A percentile compares a stretch with the other conserved stretches of the same genome.
These are phyloP conservation scores for Micromonas pusilla DNA, from an alignment of 139 green algal genomes.

Conservation along the genomic window DNA sequence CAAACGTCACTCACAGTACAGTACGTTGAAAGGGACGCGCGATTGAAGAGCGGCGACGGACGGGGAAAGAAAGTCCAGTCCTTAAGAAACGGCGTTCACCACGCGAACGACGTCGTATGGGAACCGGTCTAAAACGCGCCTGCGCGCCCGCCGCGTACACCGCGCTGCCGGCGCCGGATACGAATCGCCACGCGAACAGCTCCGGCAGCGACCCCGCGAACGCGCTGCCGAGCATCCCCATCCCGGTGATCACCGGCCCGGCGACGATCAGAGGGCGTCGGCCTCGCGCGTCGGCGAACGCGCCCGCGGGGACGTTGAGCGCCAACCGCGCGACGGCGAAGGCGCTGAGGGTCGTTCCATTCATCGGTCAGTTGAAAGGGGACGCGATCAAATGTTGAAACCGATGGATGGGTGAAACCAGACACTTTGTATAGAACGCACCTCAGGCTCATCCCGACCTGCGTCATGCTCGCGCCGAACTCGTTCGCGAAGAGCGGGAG, in stretches of 20 bases:
- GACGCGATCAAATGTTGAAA: too few relatives aligned
- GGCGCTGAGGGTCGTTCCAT: neutral
- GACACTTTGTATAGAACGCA: too few relatives aligned
- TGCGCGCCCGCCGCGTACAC: slow-evolving; percentile 6
- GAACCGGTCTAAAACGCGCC: too few relatives aligned
- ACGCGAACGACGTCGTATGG: too few relatives aligned
- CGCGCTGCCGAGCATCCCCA: neutral
- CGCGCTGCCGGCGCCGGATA: neutral
- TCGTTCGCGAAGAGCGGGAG: slow-evolving; percentile 10
- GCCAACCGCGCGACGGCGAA: slow-evolving; percentile 8
- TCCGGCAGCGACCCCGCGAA: neutral
- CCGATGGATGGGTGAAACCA: too few relatives aligned
- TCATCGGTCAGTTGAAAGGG: too few relatives aligned
- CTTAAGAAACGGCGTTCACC: too few relatives aligned
- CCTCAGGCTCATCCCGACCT: too few relatives aligned
- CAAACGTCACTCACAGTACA: too few relatives aligned
- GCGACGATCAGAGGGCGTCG: neutral
- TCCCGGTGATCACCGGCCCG: slow-evolving; percentile 3
- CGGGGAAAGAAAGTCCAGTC: too few relatives aligned
- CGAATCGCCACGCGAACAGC: neutral
- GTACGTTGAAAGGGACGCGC: too few relatives aligned
- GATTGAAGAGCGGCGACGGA: too few relatives aligned
- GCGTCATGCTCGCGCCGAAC: neutral
- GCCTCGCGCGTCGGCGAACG: slow-evolving; percentile 1
- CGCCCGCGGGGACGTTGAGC: slow-evolving; percentile 3